Percentiles rank a stretch among this genome's conserved stretches.
These are phyloP conservation scores for Neurospora sp. DNA, from an alignment of 495 filamentous ascomycete species.

Conservation along the genomic window DNA sequence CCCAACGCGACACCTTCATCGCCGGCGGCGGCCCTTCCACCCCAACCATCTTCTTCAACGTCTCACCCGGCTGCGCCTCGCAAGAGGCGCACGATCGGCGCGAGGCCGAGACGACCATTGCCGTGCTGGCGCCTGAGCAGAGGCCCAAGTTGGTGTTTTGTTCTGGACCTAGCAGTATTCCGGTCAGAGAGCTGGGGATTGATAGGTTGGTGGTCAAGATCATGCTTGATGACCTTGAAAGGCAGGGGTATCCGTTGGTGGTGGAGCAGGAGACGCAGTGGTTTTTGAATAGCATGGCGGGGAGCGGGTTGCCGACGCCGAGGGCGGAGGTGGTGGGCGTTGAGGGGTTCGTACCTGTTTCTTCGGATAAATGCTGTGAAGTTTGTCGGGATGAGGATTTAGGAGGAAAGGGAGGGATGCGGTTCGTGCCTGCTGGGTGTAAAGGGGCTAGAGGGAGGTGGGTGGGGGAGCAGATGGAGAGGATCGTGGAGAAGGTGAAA, in stretches of 20 bases:
- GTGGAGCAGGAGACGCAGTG: slow-evolving; percentile 19
- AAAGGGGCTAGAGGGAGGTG: slow-evolving; percentile 13
- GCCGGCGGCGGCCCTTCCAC: slow-evolving; percentile 13
- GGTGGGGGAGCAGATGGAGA: slow-evolving; percentile 10
- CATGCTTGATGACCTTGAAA: slow-evolving; percentile 14
- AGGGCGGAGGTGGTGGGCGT: neutral
- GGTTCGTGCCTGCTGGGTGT: slow-evolving; percentile 12
- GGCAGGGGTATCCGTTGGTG: slow-evolving; percentile 5
- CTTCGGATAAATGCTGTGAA: slow-evolving; percentile 3
- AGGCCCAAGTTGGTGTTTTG: slow-evolving; percentile 20
- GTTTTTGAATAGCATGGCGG: slow-evolving; percentile 20
- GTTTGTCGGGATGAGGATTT: slow-evolving; percentile 2
- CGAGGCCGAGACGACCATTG: slow-evolving; percentile 21
- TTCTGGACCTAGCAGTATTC: slow-evolving; percentile 12
- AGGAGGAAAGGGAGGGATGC: neutral
- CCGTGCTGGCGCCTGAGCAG: slow-evolving; percentile 13
- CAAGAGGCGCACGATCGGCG: slow-evolving; percentile 10
- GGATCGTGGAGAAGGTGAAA: slow-evolving; percentile 8
- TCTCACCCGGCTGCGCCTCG: neutral
- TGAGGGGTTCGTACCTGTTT: too few species aligned
- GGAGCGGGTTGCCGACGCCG: slow-evolving; percentile 18
- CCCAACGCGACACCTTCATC: slow-evolving; percentile 26
- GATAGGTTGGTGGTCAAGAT: slow-evolving; percentile 20
- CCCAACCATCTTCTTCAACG: slow-evolving; percentile 17
- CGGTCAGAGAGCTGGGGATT: slow-evolving; percentile 11